Conservation (phyloP, 2,329 filamentous ascomycete species). For the Clonostachys sp. region DNA sequence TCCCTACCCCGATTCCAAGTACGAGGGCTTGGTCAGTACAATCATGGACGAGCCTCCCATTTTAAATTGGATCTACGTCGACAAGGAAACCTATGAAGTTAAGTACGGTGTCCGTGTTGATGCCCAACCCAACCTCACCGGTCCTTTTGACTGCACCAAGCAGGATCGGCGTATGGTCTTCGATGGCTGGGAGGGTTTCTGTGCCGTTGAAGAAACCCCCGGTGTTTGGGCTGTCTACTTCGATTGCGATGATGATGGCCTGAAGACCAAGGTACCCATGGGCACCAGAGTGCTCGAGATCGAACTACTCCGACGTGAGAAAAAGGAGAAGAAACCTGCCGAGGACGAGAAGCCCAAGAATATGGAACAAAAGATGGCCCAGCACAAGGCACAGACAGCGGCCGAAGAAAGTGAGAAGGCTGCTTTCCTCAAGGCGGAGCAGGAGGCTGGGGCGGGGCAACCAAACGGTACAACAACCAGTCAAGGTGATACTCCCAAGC, state of each 20-base stretch:
- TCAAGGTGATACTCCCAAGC: too few species aligned
- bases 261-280: constrained; percentile 35
- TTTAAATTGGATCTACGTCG: constrained; percentile 52
- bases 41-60: constrained; percentile 48
- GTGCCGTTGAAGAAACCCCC: constrained; percentile 34
- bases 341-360: neutral
- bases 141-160: constrained; percentile 71
- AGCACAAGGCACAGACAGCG: constrained; percentile 13
- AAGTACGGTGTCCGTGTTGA: constrained; percentile 59
- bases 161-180: constrained; percentile 45
- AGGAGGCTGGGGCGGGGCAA: too few species aligned
- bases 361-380: neutral
- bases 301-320: constrained; percentile 48
- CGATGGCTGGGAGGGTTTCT: constrained; percentile 44
- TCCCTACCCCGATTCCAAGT: constrained; percentile 55
- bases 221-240: constrained; percentile 43
- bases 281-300: constrained; percentile 49
- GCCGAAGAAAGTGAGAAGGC: too few species aligned
- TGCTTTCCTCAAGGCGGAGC: too few species aligned
- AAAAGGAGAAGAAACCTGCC: constrained; percentile 18
- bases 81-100: constrained; percentile 43
- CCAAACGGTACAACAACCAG: too few species aligned
- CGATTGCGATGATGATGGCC: constrained; percentile 37
- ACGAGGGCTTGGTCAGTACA: constrained; percentile 49
- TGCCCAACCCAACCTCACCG: constrained; percentile 67